Evolutionary conservation across 371 early-diverging fungal species (phyloP).

Genomic region (Mortierella sp.): DNA sequence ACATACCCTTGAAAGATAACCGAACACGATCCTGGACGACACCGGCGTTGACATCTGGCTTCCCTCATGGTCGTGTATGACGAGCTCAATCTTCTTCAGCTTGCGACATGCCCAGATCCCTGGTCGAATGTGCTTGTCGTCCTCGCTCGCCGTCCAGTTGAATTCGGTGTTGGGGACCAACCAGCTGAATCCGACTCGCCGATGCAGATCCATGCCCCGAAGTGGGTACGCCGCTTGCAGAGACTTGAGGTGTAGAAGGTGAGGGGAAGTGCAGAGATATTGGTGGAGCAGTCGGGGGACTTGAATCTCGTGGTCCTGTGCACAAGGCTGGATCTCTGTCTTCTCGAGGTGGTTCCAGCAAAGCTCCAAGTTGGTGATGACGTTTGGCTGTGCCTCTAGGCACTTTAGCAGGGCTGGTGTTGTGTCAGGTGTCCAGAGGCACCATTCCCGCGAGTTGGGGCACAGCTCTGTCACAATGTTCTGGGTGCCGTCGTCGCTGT

Average conservation of each 20-base stretch:
- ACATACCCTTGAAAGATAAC: not conserved
- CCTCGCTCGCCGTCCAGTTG: not conserved
- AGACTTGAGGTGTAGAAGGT: not conserved
- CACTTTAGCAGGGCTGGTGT: not conserved
- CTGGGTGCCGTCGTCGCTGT: not conserved
- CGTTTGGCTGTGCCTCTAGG: not conserved
- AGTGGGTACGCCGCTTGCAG: not conserved
- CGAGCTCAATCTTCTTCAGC: not conserved
- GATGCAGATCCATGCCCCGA: conserved; percentile 4
- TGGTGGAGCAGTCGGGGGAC: not conserved
- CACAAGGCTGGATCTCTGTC: not conserved
- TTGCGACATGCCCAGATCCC: conserved; percentile 6
- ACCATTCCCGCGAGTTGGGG: not conserved
- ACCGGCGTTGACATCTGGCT: conserved; percentile 1
- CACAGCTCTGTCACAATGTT: not conserved
- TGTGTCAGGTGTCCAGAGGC: not conserved
- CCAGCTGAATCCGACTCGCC: not conserved
- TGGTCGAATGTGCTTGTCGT: not conserved
- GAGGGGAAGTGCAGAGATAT: not conserved
- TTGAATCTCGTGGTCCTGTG: not conserved
- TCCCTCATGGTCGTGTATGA: not conserved
- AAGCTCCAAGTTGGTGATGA: not conserved
- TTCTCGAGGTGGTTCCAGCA: conserved; percentile 3
- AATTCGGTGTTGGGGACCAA: not conserved
- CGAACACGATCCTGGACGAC: not conserved